Conservation (phyloP, 352 stramenopile species). For the Phytophthora syringae region DNA sequence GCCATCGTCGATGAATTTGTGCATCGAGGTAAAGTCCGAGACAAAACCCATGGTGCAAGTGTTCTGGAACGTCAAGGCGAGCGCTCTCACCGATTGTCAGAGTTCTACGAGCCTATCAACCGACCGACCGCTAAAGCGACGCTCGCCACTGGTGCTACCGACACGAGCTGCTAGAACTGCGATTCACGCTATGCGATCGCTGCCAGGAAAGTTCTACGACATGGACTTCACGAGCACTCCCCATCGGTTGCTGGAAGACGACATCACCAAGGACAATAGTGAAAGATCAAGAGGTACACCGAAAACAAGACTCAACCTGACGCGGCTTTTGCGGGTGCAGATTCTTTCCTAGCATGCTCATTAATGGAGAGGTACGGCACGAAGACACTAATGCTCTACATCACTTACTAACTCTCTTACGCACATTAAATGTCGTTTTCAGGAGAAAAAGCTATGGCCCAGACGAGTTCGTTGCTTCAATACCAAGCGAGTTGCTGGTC, state of each 20-base stretch:
- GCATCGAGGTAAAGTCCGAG: slow-evolving; percentile 31
- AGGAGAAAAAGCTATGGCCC: slow-evolving; percentile 9
- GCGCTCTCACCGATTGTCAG: slow-evolving; percentile 20
- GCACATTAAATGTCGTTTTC: not conserved
- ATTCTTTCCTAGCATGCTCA: slow-evolving; percentile 17
- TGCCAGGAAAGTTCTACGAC: slow-evolving; percentile 37
- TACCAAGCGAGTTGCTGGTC: slow-evolving; percentile 11
- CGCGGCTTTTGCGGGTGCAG: slow-evolving; percentile 7
- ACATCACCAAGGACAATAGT: slow-evolving; percentile 19
- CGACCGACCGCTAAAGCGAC: slow-evolving; percentile 6
- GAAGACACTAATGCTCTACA: not conserved
- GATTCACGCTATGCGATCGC: slow-evolving; percentile 17
- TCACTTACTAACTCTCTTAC: slow-evolving; percentile 1
- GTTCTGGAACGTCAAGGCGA: slow-evolving; percentile 42
- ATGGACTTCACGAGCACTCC: slow-evolving; percentile 25
- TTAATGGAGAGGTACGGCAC: slow-evolving; percentile 22
- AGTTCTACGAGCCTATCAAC: not conserved
- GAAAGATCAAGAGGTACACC: slow-evolving; percentile 13
- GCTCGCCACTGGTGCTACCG: not conserved
- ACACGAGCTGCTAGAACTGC: slow-evolving; percentile 12
- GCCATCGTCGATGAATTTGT: slow-evolving; percentile 20
- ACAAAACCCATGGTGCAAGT: slow-evolving; percentile 38
- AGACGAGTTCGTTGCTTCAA: slow-evolving; percentile 14
- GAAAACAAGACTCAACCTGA: not conserved
- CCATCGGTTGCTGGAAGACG: slow-evolving; percentile 33